These are phyloP conservation scores for Nigrospora sphaerica DNA, from an alignment of 2,329 filamentous ascomycete species.

Conservation along the genomic window DNA sequence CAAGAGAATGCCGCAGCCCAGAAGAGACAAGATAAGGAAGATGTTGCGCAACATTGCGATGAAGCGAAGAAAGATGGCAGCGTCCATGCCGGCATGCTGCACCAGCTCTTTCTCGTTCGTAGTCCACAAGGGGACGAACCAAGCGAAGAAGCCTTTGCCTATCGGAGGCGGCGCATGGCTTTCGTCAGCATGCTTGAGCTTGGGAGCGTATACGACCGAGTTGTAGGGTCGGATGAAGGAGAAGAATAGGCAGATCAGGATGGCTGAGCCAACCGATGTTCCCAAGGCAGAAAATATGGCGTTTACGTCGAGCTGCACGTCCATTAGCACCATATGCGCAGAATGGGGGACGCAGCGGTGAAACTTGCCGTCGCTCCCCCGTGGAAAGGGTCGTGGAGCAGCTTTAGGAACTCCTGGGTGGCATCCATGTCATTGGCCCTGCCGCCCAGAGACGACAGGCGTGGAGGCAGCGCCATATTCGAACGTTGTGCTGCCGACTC, in stretches of 20 bases:
- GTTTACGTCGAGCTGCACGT: conserved; percentile 34
- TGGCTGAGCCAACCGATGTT: conserved; percentile 70
- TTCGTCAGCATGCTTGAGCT: conserved; percentile 85
- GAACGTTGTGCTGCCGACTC: too few species aligned
- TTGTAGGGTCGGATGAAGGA: conserved; percentile 88
- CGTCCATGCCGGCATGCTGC: conserved; percentile 83
- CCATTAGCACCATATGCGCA: conserved; percentile 2
- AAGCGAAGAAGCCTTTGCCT: conserved; percentile 80
- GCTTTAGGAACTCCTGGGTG: conserved; percentile 34
- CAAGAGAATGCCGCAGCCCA: conserved; percentile 72
- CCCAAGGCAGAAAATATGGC: conserved; percentile 74
- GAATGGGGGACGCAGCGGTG: background rate
- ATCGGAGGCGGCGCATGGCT: conserved; percentile 83
- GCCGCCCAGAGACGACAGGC: too few species aligned
- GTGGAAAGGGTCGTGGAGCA: conserved; percentile 44
- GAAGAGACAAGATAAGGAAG: conserved; percentile 63
- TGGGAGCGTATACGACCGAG: conserved; percentile 87
- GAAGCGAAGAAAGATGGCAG: conserved; percentile 83
- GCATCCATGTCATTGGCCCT: conserved; percentile 1
- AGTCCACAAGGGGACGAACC: conserved; percentile 71
- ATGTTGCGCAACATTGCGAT: conserved; percentile 88
- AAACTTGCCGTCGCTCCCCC: conserved; percentile 28
- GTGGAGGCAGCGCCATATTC: too few species aligned
- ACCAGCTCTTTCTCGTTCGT: conserved; percentile 74
- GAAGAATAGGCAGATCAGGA: conserved; percentile 71